Evolutionary conservation across 192 early-diverging fungal genomes (phyloP).

Genomic region (Haplosporangium gracile): DNA sequence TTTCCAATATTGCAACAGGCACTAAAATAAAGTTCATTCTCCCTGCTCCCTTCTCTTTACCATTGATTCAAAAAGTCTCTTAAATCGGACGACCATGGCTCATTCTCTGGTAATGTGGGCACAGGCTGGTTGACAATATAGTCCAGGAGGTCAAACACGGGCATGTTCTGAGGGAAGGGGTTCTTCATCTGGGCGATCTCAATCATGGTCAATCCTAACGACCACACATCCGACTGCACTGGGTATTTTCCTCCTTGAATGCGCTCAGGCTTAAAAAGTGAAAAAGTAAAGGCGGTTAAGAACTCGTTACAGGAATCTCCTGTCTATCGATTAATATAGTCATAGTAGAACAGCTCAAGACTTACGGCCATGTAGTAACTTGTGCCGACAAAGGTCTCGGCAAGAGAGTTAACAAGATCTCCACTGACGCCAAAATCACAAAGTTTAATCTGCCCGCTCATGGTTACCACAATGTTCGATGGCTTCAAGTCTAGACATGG

Average conservation of each 20-base stretch:
- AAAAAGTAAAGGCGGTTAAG: neutral
- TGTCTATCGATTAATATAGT: neutral
- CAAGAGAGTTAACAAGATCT: slow-evolving; percentile 88
- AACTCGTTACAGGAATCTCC: neutral
- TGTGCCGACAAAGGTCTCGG: slow-evolving; percentile 97
- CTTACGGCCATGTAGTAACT: slow-evolving; percentile 95
- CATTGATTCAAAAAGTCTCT: slow-evolving; percentile 80
- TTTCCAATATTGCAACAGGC: neutral
- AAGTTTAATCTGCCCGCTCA: slow-evolving; percentile 92
- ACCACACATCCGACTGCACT: slow-evolving; percentile 97
- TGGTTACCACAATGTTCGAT: slow-evolving; percentile 95
- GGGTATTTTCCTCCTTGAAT: slow-evolving; percentile 92
- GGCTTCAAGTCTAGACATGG: slow-evolving; percentile 91
- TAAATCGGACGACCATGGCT: slow-evolving; percentile 70
- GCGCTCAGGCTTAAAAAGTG: slow-evolving; percentile 85
- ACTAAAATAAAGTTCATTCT: slow-evolving; percentile 12
- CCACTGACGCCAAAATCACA: slow-evolving; percentile 98
- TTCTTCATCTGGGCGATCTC: slow-evolving; percentile 94
- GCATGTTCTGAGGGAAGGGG: slow-evolving; percentile 88
- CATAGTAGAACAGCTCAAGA: neutral
- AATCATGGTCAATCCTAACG: slow-evolving; percentile 91
- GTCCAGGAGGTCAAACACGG: slow-evolving; percentile 94
- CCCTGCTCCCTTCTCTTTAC: slow-evolving; percentile 56
- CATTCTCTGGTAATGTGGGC: slow-evolving; percentile 79
- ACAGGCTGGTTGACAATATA: slow-evolving; percentile 93